These are phyloP conservation scores for Prasinococcaceae sp. DNA, from an alignment of 139 green algal species.

Conservation along the genomic window DNA sequence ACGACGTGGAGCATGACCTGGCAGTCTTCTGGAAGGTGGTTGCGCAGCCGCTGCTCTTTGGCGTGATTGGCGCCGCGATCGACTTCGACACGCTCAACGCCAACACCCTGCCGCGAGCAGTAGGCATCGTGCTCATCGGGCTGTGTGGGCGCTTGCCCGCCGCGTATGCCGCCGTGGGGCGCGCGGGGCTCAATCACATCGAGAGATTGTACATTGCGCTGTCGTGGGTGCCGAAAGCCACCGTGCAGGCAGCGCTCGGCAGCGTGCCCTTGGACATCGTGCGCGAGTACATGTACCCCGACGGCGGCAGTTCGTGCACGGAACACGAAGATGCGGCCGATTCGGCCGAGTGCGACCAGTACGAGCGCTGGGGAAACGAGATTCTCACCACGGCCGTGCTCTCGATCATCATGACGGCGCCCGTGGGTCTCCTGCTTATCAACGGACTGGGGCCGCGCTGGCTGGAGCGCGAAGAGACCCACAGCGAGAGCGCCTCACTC, in stretches of 20 bases:
- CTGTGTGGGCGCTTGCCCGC: constrained; percentile 34
- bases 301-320: not conserved
- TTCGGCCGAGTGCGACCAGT: constrained; percentile 6
- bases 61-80: constrained; percentile 52
- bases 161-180: constrained; percentile 36
- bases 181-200: constrained; percentile 29
- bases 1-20: constrained; percentile 23
- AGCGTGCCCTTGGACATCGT: constrained; percentile 8
- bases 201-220: constrained; percentile 59
- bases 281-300: not conserved
- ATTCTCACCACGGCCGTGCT: constrained; percentile 19
- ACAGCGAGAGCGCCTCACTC: not conserved
- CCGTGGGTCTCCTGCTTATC: constrained; percentile 14
- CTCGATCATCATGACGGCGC: constrained; percentile 20
- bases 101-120: not conserved
- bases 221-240: constrained; percentile 71
- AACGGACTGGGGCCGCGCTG: constrained; percentile 13
- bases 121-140: constrained; percentile 7
- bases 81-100: constrained; percentile 9
- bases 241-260: constrained; percentile 50
- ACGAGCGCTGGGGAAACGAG: constrained; percentile 11
- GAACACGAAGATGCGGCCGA: not conserved
- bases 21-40: constrained; percentile 29
- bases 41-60: constrained; percentile 64
- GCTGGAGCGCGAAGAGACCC: constrained; percentile 1